Evolutionary conservation across 257 asterid species (phyloP).

Genomic region (Solanum peruvianum): DNA sequence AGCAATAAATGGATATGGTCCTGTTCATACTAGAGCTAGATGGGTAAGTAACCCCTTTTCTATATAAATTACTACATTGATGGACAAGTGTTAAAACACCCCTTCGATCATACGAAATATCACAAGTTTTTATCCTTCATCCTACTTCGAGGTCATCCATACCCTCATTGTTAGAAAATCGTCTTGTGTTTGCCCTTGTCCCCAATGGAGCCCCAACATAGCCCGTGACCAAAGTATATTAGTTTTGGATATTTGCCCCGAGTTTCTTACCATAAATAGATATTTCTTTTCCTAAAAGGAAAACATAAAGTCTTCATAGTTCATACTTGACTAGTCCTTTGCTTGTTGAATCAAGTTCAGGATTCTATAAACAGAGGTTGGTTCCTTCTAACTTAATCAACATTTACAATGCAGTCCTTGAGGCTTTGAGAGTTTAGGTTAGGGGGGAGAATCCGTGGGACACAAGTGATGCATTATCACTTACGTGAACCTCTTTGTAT

Average conservation of each 20-base stretch:
- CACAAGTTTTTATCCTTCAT: background rate
- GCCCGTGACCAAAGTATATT: background rate
- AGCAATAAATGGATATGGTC: constrained; percentile 41
- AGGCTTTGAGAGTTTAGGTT: background rate
- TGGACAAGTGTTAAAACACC: background rate
- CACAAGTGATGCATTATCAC: background rate
- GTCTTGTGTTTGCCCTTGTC: background rate
- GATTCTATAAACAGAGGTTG: background rate
- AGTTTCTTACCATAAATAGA: background rate
- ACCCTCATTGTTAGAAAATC: background rate
- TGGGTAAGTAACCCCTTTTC: constrained; percentile 49
- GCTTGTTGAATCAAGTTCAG: background rate
- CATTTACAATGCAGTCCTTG: background rate
- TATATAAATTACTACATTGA: background rate
- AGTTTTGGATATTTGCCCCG: background rate
- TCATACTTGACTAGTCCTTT: background rate
- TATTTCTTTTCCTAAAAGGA: background rate
- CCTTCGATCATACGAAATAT: background rate
- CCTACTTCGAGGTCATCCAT: background rate
- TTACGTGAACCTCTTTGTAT: background rate
- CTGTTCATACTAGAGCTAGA: constrained; percentile 75
- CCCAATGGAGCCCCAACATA: background rate
- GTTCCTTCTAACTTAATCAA: background rate
- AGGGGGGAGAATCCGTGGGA: background rate
- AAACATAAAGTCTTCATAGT: background rate